Percentiles rank a stretch among this genome's conserved stretches.
Evolutionary conservation across 257 asterid genomes (phyloP).

Genomic region (Salvia splendens): DNA sequence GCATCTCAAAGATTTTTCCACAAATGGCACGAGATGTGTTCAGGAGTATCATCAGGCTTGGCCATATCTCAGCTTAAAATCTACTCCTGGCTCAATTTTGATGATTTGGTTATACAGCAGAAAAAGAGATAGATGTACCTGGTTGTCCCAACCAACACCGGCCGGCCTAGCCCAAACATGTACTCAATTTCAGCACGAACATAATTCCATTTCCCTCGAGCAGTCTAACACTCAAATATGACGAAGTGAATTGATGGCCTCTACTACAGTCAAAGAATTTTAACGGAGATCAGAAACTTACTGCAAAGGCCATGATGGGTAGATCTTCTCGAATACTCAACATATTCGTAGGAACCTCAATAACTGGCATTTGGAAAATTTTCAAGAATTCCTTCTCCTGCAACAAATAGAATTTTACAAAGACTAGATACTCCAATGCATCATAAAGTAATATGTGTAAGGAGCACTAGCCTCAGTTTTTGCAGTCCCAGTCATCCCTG

Average conservation of each 20-base stretch:
- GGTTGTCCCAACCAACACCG: slow-evolving; percentile 95
- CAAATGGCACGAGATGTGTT: slow-evolving; percentile 2
- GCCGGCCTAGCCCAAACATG: slow-evolving; percentile 88
- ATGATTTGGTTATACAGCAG: slow-evolving; percentile 28
- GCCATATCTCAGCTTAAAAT: slow-evolving; percentile 17
- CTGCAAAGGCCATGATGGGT: slow-evolving; percentile 94
- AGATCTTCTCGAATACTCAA: slow-evolving; percentile 82
- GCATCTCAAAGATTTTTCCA: slow-evolving; percentile 20
- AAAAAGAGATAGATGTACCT: slow-evolving; percentile 56
- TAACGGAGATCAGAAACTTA: slow-evolving; percentile 40
- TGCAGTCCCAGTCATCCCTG: slow-evolving; percentile 99
- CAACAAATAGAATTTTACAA: not conserved
- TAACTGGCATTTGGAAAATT: slow-evolving; percentile 87
- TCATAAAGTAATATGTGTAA: slow-evolving; percentile 4
- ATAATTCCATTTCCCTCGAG: slow-evolving; percentile 88
- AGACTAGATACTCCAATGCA: slow-evolving; percentile 24
- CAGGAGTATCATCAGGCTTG: slow-evolving; percentile 1
- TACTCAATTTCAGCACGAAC: slow-evolving; percentile 81
- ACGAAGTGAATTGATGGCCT: slow-evolving; percentile 28
- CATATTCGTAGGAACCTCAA: slow-evolving; percentile 95
- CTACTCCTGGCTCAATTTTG: slow-evolving; percentile 8
- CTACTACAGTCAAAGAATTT: slow-evolving; percentile 19
- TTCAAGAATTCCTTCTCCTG: slow-evolving; percentile 97
- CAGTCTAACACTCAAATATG: slow-evolving; percentile 58
- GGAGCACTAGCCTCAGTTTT: slow-evolving; percentile 77